These are phyloP conservation scores for Microdochium paspali DNA, from an alignment of 2,329 filamentous ascomycete species.

Conservation along the genomic window DNA sequence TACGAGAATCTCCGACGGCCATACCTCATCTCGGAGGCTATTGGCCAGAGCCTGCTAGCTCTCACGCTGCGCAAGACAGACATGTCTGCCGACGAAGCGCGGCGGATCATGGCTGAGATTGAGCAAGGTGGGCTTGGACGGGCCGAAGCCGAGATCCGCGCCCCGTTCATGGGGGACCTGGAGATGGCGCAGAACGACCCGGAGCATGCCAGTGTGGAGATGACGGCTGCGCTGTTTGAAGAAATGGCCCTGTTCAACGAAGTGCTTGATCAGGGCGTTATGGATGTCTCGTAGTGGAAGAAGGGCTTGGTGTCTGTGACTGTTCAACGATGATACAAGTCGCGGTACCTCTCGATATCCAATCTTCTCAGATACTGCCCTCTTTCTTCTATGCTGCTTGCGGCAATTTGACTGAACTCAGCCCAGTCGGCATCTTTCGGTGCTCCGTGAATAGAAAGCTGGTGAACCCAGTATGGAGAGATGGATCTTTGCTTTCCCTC, in stretches of 20 bases:
- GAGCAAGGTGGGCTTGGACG: slow-evolving; percentile 11
- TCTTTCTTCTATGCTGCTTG: no score
- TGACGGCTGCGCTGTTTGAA: slow-evolving; percentile 21
- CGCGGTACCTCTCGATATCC: no score
- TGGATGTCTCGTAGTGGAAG: background rate
- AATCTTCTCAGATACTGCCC: no score
- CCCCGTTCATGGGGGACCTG: slow-evolving; percentile 26
- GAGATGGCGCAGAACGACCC: slow-evolving; percentile 24
- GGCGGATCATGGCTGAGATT: slow-evolving; percentile 19
- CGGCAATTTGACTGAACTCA: no score
- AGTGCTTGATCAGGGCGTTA: background rate
- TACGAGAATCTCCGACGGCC: slow-evolving; percentile 24
- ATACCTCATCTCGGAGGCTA: slow-evolving; percentile 24
- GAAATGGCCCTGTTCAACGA: slow-evolving; percentile 23
- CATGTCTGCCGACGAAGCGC: slow-evolving; percentile 18
- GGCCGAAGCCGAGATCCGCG: slow-evolving; percentile 16
- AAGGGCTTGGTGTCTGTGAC: no score
- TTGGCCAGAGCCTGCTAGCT: slow-evolving; percentile 22
- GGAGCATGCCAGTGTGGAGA: slow-evolving; percentile 21
- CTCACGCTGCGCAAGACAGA: slow-evolving; percentile 23
- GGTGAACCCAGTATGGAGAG: no score
- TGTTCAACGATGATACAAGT: no score
- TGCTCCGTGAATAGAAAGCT: no score
- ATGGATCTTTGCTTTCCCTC: no score
- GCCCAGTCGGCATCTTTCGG: no score